Evolutionary conservation across 176 grass and related monocot species (phyloP).

Genomic region (Dactylis glomerata): DNA sequence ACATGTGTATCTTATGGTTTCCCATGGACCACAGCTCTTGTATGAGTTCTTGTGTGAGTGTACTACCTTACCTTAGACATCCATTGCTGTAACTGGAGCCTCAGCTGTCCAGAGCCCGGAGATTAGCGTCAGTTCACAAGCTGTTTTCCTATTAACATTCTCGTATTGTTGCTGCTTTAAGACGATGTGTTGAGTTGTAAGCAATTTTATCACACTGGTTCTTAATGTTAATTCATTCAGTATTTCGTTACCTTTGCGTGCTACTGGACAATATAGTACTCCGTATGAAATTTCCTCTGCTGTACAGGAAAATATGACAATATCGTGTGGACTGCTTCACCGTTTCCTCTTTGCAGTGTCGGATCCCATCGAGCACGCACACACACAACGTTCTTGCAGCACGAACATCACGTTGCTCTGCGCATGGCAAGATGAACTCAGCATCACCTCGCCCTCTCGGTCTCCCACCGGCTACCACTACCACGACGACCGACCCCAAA

Average conservation of each 20-base stretch:
- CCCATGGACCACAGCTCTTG: conserved; percentile 9
- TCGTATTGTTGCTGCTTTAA: conserved; percentile 4
- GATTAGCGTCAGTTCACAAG: background rate
- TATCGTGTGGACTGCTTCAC: background rate
- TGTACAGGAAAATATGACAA: background rate
- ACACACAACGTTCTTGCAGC: too few species aligned
- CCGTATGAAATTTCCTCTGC: background rate
- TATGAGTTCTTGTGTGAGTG: background rate
- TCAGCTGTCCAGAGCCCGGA: background rate
- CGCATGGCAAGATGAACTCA: background rate
- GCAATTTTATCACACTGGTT: background rate
- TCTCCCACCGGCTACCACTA: background rate
- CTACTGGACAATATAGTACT: background rate
- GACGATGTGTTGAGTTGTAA: background rate
- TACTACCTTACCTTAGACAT: background rate
- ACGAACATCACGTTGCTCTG: background rate
- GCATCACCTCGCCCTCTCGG: background rate
- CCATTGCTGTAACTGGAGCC: background rate
- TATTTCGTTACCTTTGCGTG: background rate
- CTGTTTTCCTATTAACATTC: background rate
- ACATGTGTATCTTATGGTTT: conserved; percentile 16
- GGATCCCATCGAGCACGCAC: too few species aligned
- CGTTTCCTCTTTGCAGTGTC: background rate
- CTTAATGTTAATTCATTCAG: background rate
- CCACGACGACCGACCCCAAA: conserved; percentile 3